Conservation (phyloP, 2,329 filamentous ascomycete species). For the Cladosporium sp. region DNA sequence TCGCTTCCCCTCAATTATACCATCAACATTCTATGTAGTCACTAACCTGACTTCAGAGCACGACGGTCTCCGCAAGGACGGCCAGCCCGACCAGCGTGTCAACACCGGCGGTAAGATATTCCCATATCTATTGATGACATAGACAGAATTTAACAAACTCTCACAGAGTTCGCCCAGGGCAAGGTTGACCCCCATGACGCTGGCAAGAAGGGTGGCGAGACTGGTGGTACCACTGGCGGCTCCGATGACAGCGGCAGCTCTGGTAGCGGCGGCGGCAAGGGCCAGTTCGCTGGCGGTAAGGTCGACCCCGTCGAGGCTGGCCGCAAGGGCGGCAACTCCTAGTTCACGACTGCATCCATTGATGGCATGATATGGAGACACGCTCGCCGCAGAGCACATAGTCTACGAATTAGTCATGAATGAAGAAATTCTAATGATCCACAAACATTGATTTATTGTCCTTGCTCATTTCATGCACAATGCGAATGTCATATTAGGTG, state of each 20-base stretch:
- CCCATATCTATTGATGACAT: background rate
- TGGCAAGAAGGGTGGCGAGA: constrained; percentile 36
- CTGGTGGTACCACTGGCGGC: background rate
- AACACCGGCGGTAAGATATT: constrained; percentile 31
- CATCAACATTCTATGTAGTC: background rate
- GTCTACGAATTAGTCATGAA: background rate
- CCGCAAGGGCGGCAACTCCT: constrained; percentile 34
- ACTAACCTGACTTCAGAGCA: constrained; percentile 32
- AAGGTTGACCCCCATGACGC: constrained; percentile 40
- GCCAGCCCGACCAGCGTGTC: constrained; percentile 39
- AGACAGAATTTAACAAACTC: background rate
- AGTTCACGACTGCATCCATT: background rate
- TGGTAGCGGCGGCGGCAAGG: background rate
- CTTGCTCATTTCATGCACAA: too few species aligned
- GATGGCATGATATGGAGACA: background rate
- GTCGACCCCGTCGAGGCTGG: constrained; percentile 40
- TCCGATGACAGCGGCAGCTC: background rate
- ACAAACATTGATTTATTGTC: too few species aligned
- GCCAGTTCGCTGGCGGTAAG: constrained; percentile 38
- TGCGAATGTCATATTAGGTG: too few species aligned
- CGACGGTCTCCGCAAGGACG: constrained; percentile 41
- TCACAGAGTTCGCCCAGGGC: constrained; percentile 36
- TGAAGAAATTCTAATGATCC: too few species aligned
- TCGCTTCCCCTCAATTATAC: background rate
- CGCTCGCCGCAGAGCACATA: background rate